These are phyloP conservation scores for Diaporthe citri DNA, from an alignment of 2,329 filamentous ascomycete genomes.

Conservation along the genomic window DNA sequence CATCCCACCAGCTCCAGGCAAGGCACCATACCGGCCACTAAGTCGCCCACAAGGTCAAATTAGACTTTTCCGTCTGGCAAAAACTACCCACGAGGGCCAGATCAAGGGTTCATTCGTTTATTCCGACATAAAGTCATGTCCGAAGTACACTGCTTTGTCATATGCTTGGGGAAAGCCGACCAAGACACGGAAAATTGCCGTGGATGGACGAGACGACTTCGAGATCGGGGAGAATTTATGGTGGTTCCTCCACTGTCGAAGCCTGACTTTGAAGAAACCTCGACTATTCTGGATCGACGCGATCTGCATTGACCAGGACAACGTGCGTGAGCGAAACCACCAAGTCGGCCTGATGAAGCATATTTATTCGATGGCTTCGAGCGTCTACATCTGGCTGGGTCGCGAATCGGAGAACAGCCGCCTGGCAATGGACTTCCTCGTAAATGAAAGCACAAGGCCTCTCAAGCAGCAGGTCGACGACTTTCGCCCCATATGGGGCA, in stretches of 20 bases:
- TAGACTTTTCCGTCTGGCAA: background rate
- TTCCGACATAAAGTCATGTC: background rate
- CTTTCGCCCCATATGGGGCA: background rate
- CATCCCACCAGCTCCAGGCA: background rate
- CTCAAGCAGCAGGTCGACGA: background rate
- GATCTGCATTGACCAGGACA: slow-evolving; percentile 11
- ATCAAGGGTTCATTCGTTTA: background rate
- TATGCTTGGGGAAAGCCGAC: slow-evolving; percentile 3
- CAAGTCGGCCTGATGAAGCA: slow-evolving; percentile 13
- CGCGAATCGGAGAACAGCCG: background rate
- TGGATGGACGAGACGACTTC: background rate
- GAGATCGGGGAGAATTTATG: slow-evolving; percentile 10
- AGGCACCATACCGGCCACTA: background rate
- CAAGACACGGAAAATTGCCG: background rate
- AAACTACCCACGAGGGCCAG: background rate
- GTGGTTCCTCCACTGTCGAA: slow-evolving; percentile 8
- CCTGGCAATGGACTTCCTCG: slow-evolving; percentile 5
- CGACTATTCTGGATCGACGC: slow-evolving; percentile 24
- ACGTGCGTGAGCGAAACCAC: background rate
- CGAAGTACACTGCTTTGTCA: background rate
- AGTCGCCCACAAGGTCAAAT: background rate
- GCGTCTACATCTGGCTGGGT: slow-evolving; percentile 17
- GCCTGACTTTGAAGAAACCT: background rate
- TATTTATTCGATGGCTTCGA: slow-evolving; percentile 4
- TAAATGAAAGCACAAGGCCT: background rate